Evolutionary conservation across 768 basidiomycete genomes (phyloP), one percentile per base, ranked within the genome.

Genomic region (Filobasidium floriforme): DNA sequence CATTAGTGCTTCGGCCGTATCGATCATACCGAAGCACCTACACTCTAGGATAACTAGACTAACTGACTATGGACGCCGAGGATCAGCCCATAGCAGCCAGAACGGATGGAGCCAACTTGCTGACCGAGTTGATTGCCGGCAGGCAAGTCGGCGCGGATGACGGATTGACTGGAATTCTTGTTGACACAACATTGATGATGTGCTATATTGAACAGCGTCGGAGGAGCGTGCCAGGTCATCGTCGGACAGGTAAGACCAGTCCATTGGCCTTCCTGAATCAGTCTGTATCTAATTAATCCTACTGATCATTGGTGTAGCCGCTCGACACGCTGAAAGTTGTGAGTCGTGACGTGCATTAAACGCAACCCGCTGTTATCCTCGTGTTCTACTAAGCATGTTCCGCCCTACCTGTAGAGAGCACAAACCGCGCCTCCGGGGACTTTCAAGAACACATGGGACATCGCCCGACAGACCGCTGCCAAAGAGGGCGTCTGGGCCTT

Each of bases 371-470:
- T 11, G 12, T 51, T 9, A 37, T 37, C 32, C 57, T 11, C n/a
- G 61, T n/a, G 1, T 19, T 37, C 29, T 1, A 5, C 19, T 57
- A 46, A 29, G 28, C 44, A 29, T 63, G 5, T 26, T 7, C 46
- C 7, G n/a, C 22, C 37, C 7, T 41, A 7, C 18, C 2, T 19
- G 7, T 57, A 63, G 52, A 51, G 80, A 68, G 80, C 80, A 1
- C 80, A 81, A 71, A 79, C 80, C 7, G 79, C 80, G 0, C 74
- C 77, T 0, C 70, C 66, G 10, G 81, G 81, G 0, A 75, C 77
- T 68, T 81, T 76, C 89, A 92, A 88, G 82, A 92, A 92, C 1
- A 92, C 94, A 0, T 86, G 92, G 85, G 93, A 98, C 75, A 92
- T 98, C 67, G 79, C 93, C 11, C 71, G 77, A 19, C 87, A 90